These are phyloP conservation scores for Russula sp. DNA, from an alignment of 768 basidiomycete species.

Conservation along the genomic window DNA sequence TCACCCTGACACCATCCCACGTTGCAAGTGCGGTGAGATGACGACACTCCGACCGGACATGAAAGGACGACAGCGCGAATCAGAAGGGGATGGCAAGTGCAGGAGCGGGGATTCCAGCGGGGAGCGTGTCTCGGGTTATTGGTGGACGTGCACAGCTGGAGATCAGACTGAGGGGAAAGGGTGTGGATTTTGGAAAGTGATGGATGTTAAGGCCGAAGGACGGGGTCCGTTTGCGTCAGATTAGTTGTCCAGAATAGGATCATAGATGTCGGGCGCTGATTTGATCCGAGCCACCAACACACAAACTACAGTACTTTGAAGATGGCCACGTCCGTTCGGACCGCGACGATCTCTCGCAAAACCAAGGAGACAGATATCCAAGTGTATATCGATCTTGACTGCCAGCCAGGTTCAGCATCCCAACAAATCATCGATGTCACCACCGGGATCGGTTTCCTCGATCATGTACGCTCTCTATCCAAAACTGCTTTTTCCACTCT, in stretches of 20 bases:
- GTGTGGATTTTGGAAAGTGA: constrained; percentile 64
- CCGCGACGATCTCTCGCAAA: constrained; percentile 68
- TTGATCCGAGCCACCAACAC: neutral
- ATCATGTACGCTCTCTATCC: constrained; percentile 64
- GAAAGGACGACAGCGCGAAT: constrained; percentile 48
- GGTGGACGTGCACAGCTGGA: constrained; percentile 78
- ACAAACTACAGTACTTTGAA: neutral
- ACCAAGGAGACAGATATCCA: constrained; percentile 89
- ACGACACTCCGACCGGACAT: constrained; percentile 69
- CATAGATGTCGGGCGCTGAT: neutral
- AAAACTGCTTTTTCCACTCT: neutral
- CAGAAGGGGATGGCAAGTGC: constrained; percentile 4
- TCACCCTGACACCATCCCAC: constrained; percentile 53
- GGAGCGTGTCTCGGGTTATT: constrained; percentile 47
- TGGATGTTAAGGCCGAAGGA: constrained; percentile 64
- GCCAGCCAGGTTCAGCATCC: constrained; percentile 50
- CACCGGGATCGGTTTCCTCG: constrained; percentile 97
- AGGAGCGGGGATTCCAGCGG: constrained; percentile 6
- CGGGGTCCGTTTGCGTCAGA: constrained; percentile 42
- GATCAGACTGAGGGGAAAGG: constrained; percentile 82
- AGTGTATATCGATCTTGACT: constrained; percentile 79
- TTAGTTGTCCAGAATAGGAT: neutral
- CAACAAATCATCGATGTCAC: constrained; percentile 74
- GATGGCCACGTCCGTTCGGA: constrained; percentile 40
- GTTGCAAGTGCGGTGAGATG: constrained; percentile 66